A percentile compares a stretch with the other conserved stretches of the same genome.
Evolutionary conservation across 164 flowering plant genomes (phyloP).

Genomic region (Saururus chinensis): DNA sequence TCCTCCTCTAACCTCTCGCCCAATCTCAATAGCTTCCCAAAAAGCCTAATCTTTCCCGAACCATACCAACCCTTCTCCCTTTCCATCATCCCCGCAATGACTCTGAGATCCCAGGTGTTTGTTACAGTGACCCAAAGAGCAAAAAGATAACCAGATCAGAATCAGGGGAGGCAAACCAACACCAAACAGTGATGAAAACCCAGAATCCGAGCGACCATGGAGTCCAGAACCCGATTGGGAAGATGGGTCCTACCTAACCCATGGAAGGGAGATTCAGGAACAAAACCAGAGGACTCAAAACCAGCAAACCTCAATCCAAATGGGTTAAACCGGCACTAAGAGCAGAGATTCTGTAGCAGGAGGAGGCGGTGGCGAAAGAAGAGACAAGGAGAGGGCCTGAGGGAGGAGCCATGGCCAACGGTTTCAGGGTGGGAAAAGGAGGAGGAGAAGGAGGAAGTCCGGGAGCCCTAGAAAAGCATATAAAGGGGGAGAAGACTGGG

Average conservation of each 20-base stretch:
- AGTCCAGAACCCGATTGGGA: neutral
- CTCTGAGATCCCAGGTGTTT: neutral
- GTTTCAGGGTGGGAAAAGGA: neutral
- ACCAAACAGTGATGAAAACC: too few species aligned
- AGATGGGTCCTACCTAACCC: neutral
- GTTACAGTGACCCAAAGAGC: too few species aligned
- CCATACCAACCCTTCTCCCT: too few species aligned
- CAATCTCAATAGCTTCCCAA: neutral
- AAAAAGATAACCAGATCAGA: neutral
- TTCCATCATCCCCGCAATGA: too few species aligned
- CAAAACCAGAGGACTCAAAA: too few species aligned
- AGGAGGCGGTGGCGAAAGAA: too few species aligned
- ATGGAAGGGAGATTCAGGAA: slow-evolving; percentile 1
- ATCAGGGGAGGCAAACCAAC: neutral
- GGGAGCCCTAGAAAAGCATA: neutral
- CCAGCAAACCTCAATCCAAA: neutral
- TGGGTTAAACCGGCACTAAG: too few species aligned
- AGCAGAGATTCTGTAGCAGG: too few species aligned
- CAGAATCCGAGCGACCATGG: too few species aligned
- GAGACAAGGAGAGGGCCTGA: too few species aligned
- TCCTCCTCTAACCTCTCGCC: neutral
- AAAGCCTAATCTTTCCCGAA: too few species aligned
- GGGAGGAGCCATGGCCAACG: neutral
- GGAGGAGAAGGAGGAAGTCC: too few species aligned
- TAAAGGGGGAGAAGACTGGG: neutral